Percentiles rank a stretch among this genome's conserved stretches.
These are phyloP conservation scores for Colletotrichum coccodes DNA, from an alignment of 2,329 filamentous ascomycete genomes.

Conservation along the genomic window DNA sequence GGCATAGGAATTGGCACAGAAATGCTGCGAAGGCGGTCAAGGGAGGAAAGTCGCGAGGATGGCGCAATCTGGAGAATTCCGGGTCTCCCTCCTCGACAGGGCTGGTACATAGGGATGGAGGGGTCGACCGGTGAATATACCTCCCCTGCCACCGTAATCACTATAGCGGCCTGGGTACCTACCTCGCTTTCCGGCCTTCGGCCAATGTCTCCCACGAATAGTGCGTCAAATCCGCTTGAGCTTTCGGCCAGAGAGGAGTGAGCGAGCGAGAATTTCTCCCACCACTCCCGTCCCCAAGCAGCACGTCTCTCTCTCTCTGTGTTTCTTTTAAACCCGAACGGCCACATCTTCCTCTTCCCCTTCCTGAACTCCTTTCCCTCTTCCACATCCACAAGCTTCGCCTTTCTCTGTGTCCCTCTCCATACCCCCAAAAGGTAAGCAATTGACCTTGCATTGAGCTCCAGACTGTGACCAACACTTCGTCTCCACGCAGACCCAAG, in stretches of 20 bases:
- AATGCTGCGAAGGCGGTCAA: conserved; percentile 29
- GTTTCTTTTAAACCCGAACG: conserved; percentile 33
- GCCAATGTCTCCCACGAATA: conserved; percentile 26
- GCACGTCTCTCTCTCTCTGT: conserved; percentile 13
- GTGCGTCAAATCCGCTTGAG: conserved; percentile 30
- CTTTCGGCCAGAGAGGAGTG: conserved; percentile 18
- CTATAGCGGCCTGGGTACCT: background rate
- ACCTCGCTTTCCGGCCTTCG: conserved; percentile 20
- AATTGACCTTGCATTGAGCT: conserved; percentile 12
- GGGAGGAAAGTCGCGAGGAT: conserved; percentile 24
- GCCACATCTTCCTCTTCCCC: conserved; percentile 18
- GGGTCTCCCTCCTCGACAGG: conserved; percentile 27
- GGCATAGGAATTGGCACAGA: background rate
- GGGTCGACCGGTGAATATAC: conserved; percentile 22
- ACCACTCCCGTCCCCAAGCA: conserved; percentile 20
- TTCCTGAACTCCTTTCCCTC: conserved; percentile 21
- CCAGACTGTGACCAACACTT: background rate
- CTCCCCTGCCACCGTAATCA: background rate
- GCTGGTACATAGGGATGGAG: conserved; percentile 28
- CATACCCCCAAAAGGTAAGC: conserved; percentile 6
- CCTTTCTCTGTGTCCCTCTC: background rate
- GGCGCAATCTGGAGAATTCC: conserved; percentile 34
- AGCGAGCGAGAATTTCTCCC: conserved; percentile 23
- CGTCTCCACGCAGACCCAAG: background rate
- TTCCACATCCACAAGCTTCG: conserved; percentile 13